Conservation (phyloP, 192 early-diverging fungal species). For the Lobosporangium transversale region DNA sequence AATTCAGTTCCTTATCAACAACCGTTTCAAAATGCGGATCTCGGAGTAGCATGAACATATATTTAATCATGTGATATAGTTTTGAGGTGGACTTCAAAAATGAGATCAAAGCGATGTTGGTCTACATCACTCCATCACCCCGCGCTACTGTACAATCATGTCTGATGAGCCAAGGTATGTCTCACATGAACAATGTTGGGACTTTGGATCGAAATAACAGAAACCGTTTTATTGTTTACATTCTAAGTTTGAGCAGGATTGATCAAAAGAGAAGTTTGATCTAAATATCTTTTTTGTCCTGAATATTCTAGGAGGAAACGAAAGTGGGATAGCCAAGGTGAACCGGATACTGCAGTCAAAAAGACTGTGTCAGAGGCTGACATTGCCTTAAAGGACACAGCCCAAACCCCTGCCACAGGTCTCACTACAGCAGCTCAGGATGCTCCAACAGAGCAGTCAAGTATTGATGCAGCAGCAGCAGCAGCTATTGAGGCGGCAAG, state of each 20-base stretch:
- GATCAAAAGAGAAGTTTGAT: background rate
- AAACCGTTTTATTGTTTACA: too few species aligned
- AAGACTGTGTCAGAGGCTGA: slow-evolving; percentile 1
- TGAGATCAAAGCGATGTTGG: too few species aligned
- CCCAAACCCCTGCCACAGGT: background rate
- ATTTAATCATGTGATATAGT: too few species aligned
- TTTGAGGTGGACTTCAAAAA: too few species aligned
- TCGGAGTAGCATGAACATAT: too few species aligned
- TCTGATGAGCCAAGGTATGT: slow-evolving; percentile 48
- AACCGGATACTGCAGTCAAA: slow-evolving; percentile 10
- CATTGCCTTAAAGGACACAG: background rate
- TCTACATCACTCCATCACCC: too few species aligned
- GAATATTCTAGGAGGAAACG: slow-evolving; percentile 31
- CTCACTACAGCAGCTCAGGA: background rate
- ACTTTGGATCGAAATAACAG: too few species aligned
- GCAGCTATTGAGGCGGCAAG: slow-evolving; percentile 62
- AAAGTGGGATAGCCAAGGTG: slow-evolving; percentile 48
- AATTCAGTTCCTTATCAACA: too few species aligned
- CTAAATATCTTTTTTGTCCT: background rate
- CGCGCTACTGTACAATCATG: slow-evolving; percentile 6
- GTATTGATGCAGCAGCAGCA: slow-evolving; percentile 14
- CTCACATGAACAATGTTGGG: background rate
- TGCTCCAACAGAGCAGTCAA: background rate
- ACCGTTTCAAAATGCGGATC: too few species aligned
- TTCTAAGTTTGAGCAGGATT: too few species aligned